These are phyloP conservation scores for Candida argentea DNA, from an alignment of 805 yeast species.

Conservation along the genomic window DNA sequence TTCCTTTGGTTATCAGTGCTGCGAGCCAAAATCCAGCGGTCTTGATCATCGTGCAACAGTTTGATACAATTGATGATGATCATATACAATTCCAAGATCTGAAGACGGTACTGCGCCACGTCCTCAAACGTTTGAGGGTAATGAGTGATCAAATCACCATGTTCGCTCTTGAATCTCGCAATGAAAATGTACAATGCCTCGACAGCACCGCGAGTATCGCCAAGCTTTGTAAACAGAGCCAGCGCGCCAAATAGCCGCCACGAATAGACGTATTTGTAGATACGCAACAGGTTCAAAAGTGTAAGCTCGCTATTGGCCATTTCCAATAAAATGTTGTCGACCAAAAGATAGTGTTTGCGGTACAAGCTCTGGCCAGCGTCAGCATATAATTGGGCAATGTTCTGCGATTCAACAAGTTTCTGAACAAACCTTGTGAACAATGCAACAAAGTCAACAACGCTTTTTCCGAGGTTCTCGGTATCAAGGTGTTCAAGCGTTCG, in stretches of 20 bases:
- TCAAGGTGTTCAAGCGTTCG: too few relatives aligned
- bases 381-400: constrained; percentile 15
- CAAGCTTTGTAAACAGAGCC: constrained; percentile 6
- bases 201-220: constrained; percentile 34
- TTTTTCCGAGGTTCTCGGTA: too few relatives aligned
- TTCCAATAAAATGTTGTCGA: constrained; percentile 23
- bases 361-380: constrained; percentile 11
- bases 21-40: constrained; percentile 25
- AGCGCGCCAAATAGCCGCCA: constrained; percentile 29
- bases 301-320: constrained; percentile 22
- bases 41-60: constrained; percentile 23
- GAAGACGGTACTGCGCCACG: constrained; percentile 24
- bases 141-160: constrained; percentile 7
- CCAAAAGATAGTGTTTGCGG: constrained; percentile 15
- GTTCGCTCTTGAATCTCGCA: constrained; percentile 21
- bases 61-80: constrained; percentile 29
- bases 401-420: constrained; percentile 14
- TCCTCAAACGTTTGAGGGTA: constrained; percentile 9
- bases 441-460: too few relatives aligned
- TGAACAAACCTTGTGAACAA: constrained; percentile 15
- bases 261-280: constrained; percentile 28
- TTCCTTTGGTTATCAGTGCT: constrained; percentile 7
- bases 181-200: constrained; percentile 30
- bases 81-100: constrained; percentile 31
- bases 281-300: constrained; percentile 19